These are phyloP conservation scores for Arthroderma sp. DNA, from an alignment of 2,329 filamentous ascomycete species.

Conservation along the genomic window DNA sequence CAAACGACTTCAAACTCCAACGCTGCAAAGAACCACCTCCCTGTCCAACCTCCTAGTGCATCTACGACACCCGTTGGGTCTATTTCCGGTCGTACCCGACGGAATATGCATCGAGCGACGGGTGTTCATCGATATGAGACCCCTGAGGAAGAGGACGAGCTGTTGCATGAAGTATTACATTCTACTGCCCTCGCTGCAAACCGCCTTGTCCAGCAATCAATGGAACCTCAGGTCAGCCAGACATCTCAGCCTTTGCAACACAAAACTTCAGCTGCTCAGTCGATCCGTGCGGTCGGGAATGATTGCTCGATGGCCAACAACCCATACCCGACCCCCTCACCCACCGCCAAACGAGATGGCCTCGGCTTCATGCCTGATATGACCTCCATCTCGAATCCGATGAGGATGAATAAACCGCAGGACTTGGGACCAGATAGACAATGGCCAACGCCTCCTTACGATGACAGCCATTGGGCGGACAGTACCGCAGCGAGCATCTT, in stretches of 20 bases:
- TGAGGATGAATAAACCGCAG: constrained; percentile 52
- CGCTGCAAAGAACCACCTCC: constrained; percentile 18
- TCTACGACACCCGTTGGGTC: constrained; percentile 28
- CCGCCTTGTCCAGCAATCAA: constrained; percentile 44
- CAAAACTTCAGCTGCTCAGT: constrained; percentile 39
- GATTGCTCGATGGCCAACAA: constrained; percentile 23
- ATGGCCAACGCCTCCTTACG: constrained; percentile 92
- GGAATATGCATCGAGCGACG: constrained; percentile 55
- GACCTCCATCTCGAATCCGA: constrained; percentile 44
- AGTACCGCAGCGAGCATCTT: constrained; percentile 71
- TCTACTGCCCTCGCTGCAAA: constrained; percentile 64
- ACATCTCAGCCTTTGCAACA: constrained; percentile 31
- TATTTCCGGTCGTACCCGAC: constrained; percentile 65
- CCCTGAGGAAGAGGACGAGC: constrained; percentile 89
- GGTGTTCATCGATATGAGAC: constrained; percentile 81
- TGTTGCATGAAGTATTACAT: constrained; percentile 75
- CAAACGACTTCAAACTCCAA: constrained; percentile 5
- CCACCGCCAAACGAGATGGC: constrained; percentile 71
- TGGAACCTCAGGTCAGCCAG: constrained; percentile 2
- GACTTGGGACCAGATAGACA: constrained; percentile 47
- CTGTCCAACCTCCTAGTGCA: constrained; percentile 27
- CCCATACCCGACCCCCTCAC: constrained; percentile 57
- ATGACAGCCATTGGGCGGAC: constrained; percentile 82
- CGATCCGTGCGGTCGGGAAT: constrained; percentile 7
- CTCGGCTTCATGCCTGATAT: constrained; percentile 54